Percentiles rank a stretch among this genome's conserved stretches.
Conservation (phyloP, 2,329 filamentous ascomycete genomes). For the Fusarium penzigii region DNA sequence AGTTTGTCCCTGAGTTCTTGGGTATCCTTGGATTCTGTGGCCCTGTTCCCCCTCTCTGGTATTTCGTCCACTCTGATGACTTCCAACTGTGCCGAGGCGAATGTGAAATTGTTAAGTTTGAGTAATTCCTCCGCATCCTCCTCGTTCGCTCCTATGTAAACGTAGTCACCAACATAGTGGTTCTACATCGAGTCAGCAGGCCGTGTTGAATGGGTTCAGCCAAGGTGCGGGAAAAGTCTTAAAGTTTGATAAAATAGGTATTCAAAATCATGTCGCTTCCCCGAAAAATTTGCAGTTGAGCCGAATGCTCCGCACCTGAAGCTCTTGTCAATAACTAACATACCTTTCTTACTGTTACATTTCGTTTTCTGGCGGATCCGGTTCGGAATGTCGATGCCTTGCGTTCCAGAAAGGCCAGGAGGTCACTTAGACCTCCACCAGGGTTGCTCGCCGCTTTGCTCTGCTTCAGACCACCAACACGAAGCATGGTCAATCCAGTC, state of each 20-base stretch:
- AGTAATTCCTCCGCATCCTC: slow-evolving; percentile 65
- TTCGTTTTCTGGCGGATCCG: slow-evolving; percentile 39
- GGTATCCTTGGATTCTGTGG: slow-evolving; percentile 51
- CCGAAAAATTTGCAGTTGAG: slow-evolving; percentile 18
- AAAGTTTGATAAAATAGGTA: slow-evolving; percentile 19
- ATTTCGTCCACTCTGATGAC: slow-evolving; percentile 52
- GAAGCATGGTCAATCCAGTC: slow-evolving; percentile 38
- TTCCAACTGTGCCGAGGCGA: slow-evolving; percentile 64
- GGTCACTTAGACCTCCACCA: slow-evolving; percentile 65
- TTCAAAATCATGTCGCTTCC: slow-evolving; percentile 21
- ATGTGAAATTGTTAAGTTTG: slow-evolving; percentile 68
- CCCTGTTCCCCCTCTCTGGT: slow-evolving; percentile 35
- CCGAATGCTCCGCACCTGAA: slow-evolving; percentile 30
- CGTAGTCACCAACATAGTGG: slow-evolving; percentile 66
- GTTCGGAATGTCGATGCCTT: slow-evolving; percentile 62
- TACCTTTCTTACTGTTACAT: slow-evolving; percentile 76
- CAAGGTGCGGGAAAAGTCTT: slow-evolving; percentile 20
- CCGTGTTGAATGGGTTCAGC: slow-evolving; percentile 31
- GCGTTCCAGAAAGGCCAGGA: slow-evolving; percentile 70
- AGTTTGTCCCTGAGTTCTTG: slow-evolving; percentile 69
- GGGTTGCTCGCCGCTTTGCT: slow-evolving; percentile 69
- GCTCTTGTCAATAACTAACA: slow-evolving; percentile 47
- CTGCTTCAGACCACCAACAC: slow-evolving; percentile 63
- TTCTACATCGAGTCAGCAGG: slow-evolving; percentile 73
- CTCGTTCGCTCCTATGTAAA: slow-evolving; percentile 67